Evolutionary conservation across 148 eudicot species (phyloP).

Genomic region (Mesembryanthemum crystallinum): DNA sequence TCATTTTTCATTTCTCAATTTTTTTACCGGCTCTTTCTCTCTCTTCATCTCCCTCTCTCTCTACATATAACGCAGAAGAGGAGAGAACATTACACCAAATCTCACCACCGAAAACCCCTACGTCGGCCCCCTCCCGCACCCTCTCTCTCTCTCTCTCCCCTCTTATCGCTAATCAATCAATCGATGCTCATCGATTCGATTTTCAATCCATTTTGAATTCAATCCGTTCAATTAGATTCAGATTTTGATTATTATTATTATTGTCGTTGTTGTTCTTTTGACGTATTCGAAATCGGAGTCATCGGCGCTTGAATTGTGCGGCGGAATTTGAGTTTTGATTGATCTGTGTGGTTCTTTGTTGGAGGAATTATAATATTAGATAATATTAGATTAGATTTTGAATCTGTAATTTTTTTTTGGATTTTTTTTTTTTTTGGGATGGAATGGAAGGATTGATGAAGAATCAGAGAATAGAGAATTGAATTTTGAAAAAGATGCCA

Average conservation of each 20-base stretch:
- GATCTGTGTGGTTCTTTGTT: conserved; percentile 6
- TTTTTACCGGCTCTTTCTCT: neutral
- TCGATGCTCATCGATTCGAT: conserved; percentile 22
- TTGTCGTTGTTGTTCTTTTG: no score
- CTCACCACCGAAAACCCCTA: conserved; percentile 62
- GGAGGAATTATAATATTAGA: neutral
- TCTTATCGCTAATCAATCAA: neutral
- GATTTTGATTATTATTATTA: neutral
- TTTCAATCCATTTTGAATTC: neutral
- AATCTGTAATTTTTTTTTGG: conserved; percentile 22
- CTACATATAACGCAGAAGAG: conserved; percentile 24
- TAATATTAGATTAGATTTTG: conserved; percentile 17
- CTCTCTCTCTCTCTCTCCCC: conserved; percentile 19
- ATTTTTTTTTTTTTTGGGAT: neutral
- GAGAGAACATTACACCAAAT: conserved; percentile 35
- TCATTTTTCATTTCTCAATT: conserved; percentile 7
- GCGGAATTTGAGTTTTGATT: neutral
- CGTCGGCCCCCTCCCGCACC: conserved; percentile 16
- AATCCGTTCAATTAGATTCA: conserved; percentile 10
- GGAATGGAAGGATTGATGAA: conserved; percentile 31
- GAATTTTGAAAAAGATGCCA: conserved; percentile 46
- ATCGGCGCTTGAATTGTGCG: neutral
- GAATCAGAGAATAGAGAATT: conserved; percentile 32
- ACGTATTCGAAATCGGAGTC: neutral
- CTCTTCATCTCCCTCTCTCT: conserved; percentile 28